Evolutionary conservation across 208 protist species (phyloP).

Genomic region (Naegleria lovaniensis): DNA sequence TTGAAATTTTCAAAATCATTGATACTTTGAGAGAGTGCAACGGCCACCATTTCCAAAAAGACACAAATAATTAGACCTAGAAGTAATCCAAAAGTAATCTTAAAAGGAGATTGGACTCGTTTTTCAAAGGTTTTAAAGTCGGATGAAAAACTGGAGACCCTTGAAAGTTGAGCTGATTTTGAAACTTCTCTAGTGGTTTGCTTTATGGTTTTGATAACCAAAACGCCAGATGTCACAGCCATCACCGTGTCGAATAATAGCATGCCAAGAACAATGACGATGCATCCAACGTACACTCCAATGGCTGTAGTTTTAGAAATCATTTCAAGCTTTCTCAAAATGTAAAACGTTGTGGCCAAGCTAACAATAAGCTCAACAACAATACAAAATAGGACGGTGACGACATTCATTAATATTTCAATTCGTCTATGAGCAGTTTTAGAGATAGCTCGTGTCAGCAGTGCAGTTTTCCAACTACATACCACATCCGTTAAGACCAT

Average conservation of each 20-base stretch:
- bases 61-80: background rate
- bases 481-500: no score
- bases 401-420: background rate
- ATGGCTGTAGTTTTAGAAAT: background rate
- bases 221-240: background rate
- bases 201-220: background rate
- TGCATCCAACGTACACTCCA: background rate
- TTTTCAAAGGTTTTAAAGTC: background rate
- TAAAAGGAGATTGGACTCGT: background rate
- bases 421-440: background rate
- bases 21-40: background rate
- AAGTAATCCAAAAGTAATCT: background rate
- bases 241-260: background rate
- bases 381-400: background rate
- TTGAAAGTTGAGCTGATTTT: background rate
- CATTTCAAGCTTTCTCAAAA: background rate
- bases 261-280: background rate
- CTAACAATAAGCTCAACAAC: background rate
- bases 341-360: background rate
- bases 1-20: background rate
- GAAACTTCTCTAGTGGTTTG: background rate
- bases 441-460: background rate
- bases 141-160: background rate
- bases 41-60: background rate
- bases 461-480: background rate